Base-by-base conservation (phyloP, 179 eudicot species). In the Nepenthes alata region DNA sequence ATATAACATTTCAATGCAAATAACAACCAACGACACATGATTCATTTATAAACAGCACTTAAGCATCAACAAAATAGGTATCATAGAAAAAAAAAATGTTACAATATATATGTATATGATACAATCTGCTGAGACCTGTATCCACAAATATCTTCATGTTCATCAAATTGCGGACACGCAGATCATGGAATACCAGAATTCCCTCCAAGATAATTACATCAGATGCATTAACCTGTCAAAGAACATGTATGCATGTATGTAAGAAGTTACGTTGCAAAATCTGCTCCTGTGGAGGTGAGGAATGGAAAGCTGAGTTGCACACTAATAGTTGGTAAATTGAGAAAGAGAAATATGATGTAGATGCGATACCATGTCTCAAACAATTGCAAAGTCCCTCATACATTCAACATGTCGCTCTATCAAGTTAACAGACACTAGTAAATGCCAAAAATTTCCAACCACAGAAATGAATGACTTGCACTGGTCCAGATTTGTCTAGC, bases 141-240 rank as follows among this genome's bases (percentile, higher is more conserved):
- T 87, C 95, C 51, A 87, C 95, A 75, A 87, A 87, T 64, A 87
- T 81, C 85, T 87, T 87, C 95, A 87, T 83, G 67, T 72, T 83
- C 95, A 87, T 87, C 77, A 85, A 68, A 71, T 83, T 78, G 51
- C 95, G 79, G 14, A 87, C 88, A 59, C 88, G 85, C 64, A 75
- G 74, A 66, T 87, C 95, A 70, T 87, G 95, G 70, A 87, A 85
- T 55, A 87, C 87, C 16, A 87, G 82, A 63, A 87, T 87, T 11
- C 95, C 95, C 78, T 87, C 95, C 83, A 87, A 71, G 63, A 87
- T 87, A 44, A 87, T 87, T 38, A 87, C 95, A 76, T 87, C 95
- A 57, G 91, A 82, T 53, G 86, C 91, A 81, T 87, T 85, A 50
- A 87, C 95, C 95, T 87, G 72, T 16, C 55, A 67, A 52, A 45